phyloP scores from a whole-genome alignment of 768 basidiomycete species.

The Naganishia onofrii region DNA sequence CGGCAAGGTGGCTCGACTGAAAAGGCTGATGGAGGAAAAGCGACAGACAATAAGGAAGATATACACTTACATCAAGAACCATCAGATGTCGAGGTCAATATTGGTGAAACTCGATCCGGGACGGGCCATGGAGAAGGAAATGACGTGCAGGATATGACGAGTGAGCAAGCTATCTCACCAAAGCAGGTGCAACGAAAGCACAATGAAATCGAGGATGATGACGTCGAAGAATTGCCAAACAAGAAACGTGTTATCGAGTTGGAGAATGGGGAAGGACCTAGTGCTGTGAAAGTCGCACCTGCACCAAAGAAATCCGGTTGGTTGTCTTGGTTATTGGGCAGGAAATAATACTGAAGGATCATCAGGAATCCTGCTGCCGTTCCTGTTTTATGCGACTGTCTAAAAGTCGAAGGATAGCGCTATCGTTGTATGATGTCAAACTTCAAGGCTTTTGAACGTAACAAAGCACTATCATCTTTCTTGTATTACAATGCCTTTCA shows the following conservation, averaged over 20 bases:
- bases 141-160: neutral
- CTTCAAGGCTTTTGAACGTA: neutral
- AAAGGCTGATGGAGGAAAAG: too few species aligned
- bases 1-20: neutral
- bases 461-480: neutral
- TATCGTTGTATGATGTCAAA: neutral
- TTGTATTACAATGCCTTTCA: neutral
- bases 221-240: neutral
- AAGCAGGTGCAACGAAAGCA: neutral
- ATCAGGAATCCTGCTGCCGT: neutral
- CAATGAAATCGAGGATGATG: constrained; percentile 2
- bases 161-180: neutral
- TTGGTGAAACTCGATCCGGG: neutral
- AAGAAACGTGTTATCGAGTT: constrained; percentile 28
- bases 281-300: constrained; percentile 17
- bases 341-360: neutral
- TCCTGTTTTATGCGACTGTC: neutral
- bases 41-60: neutral
- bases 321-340: constrained; percentile 23
- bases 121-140: neutral
- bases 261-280: constrained; percentile 24
- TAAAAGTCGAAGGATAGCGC: neutral
- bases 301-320: constrained; percentile 8
- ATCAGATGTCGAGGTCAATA: neutral
- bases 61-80: neutral